These are phyloP conservation scores for Fusarium sp. DNA, from an alignment of 2,329 filamentous ascomycete genomes.

Conservation along the genomic window DNA sequence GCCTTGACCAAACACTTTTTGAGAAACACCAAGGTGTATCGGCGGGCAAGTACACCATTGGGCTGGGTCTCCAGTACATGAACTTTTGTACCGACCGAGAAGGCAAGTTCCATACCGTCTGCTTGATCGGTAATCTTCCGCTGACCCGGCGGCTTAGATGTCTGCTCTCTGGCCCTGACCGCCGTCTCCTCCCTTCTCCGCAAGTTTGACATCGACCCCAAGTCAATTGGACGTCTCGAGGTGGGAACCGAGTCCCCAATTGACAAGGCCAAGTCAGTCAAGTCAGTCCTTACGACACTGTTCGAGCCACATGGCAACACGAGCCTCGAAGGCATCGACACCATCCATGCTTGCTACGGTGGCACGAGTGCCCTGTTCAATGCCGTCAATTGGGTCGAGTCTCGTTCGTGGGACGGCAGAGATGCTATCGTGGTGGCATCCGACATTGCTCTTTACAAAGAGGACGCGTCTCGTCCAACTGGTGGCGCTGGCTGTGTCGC, in stretches of 20 bases:
- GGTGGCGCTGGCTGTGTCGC: not conserved
- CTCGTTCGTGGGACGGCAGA: not conserved
- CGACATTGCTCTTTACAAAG: not conserved
- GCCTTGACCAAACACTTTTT: not conserved
- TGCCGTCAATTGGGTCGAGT: constrained; percentile 1
- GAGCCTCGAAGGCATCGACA: not conserved
- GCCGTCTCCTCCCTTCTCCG: not conserved
- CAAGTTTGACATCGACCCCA: not conserved
- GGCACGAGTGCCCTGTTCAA: not conserved
- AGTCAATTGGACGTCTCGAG: not conserved
- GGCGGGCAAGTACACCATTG: not conserved
- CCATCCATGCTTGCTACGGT: not conserved
- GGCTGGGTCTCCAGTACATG: not conserved
- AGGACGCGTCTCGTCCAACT: not conserved
- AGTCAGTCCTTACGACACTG: not conserved
- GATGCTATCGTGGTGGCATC: not conserved
- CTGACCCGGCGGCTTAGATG: not conserved
- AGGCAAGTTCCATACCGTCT: not conserved
- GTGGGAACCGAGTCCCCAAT: not conserved
- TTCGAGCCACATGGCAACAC: not conserved
- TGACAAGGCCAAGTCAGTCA: not conserved
- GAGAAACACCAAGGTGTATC: not conserved
- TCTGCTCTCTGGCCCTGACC: not conserved
- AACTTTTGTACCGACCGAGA: not conserved
- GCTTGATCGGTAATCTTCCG: not conserved